phyloP scores from a whole-genome alignment of 148 eudicot species.

The Rhododendron vialii region DNA sequence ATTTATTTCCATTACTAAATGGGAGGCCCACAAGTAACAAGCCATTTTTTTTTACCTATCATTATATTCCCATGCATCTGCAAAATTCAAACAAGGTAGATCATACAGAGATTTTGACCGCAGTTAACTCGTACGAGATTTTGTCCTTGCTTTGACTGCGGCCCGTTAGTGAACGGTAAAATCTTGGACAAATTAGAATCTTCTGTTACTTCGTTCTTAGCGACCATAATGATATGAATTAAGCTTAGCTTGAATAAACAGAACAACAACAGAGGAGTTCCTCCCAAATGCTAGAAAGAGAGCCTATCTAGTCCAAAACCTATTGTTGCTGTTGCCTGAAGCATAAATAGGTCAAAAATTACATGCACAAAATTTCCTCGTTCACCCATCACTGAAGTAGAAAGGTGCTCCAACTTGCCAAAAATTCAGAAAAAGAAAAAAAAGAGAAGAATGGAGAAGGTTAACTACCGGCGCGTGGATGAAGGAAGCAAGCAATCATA shows the following conservation, averaged over 20 bases:
- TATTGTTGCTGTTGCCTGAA: background rate
- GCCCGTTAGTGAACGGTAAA: background rate
- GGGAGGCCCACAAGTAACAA: background rate
- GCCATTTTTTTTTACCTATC: background rate
- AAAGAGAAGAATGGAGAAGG: background rate
- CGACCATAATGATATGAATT: background rate
- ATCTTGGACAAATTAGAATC: background rate
- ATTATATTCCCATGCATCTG: background rate
- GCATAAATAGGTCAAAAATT: background rate
- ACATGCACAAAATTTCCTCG: background rate
- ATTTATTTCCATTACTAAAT: background rate
- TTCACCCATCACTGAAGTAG: background rate
- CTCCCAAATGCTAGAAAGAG: background rate
- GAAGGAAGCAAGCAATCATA: constrained; percentile 94
- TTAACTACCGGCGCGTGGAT: constrained; percentile 24
- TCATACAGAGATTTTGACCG: background rate
- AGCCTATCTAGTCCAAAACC: background rate
- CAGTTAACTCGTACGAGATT: background rate
- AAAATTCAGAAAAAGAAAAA: no score
- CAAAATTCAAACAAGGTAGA: background rate
- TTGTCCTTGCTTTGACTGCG: background rate
- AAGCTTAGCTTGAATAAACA: background rate
- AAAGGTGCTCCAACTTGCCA: background rate
- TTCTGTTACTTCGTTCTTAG: background rate
- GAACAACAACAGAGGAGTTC: background rate